Base-by-base conservation (phyloP, 495 filamentous ascomycete genomes). In the Antarctomyces pellizariae region DNA sequence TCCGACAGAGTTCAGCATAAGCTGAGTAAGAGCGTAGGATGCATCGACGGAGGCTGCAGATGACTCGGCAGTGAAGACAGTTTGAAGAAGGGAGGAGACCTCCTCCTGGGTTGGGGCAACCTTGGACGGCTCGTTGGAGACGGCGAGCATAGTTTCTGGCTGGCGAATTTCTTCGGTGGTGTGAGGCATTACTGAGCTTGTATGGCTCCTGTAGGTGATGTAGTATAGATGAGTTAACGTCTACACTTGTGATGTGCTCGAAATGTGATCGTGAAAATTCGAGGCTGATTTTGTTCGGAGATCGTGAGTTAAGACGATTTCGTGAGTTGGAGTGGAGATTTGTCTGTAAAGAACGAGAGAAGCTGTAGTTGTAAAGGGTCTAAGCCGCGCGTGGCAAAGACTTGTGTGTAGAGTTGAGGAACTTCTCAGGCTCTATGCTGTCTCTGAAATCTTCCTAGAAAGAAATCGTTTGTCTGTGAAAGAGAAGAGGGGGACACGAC, bases 41-140 rank as follows among this genome's bases (percentile, higher is more conserved):
- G 71, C 76, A 46, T 92, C 80, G 29, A 97, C 66, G 3, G 84
- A 89, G 33, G 67, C 65, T 41, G 79, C 70, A 4, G 86, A 92
- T 2, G 73, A 74, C 38, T 80, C 67, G 17, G 80, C 68, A 17
- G 49, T 66, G 56, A 91, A 84, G 36, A 86, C 64, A 19, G 59
- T 70, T 36, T 69, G 54, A 42, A 91, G 57, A 13, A 91, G 44
- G 13, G 67, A 61, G 26, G 66, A 47, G 34, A 93, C 52, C 38
- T 91, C 83, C 31, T 74, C 67, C 31, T 60, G 45, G 7, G 71
- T 62, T 22, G 78, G 75, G 26, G 75, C 57, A 23, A 57, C 47
- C 14, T 43, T 45, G 31, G 60, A 59, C 26, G 57, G 45, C 26
- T 43, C 47, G 35, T 67, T 55, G n/a, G 59, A 48, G 43, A 74